phyloP scores from a whole-genome alignment of 495 filamentous ascomycete genomes.

The Evansstolkia leycettana region DNA sequence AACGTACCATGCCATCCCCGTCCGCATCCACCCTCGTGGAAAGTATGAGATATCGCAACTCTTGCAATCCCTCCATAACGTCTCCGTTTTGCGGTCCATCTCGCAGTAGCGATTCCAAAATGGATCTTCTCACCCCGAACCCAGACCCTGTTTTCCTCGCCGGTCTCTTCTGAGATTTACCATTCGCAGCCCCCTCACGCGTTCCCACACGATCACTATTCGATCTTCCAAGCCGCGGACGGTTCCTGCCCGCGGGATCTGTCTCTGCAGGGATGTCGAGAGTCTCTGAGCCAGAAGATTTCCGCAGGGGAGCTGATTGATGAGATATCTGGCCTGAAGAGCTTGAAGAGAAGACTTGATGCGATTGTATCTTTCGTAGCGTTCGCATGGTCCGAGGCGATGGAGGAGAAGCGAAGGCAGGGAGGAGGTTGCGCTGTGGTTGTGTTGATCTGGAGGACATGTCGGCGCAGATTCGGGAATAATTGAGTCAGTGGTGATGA shows the following conservation, averaged over 20 bases:
- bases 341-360: conserved; percentile 34
- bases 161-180: conserved; percentile 33
- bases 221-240: conserved; percentile 45
- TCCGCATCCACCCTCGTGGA: conserved; percentile 71
- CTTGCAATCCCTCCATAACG: conserved; percentile 51
- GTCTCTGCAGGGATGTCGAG: not conserved
- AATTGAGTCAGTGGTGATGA: too few relatives aligned
- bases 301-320: conserved; percentile 16
- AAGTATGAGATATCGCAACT: conserved; percentile 64
- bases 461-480: conserved; percentile 1
- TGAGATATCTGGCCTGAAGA: conserved; percentile 27
- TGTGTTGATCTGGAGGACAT: conserved; percentile 11
- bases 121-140: conserved; percentile 45
- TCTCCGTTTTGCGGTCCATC: conserved; percentile 65
- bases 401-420: conserved; percentile 23
- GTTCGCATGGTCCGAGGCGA: conserved; percentile 37
- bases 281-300: conserved; percentile 12
- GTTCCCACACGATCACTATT: conserved; percentile 60
- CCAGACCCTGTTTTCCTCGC: conserved; percentile 42
- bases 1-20: conserved; percentile 76
- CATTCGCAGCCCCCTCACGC: conserved; percentile 21
- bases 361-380: conserved; percentile 41
- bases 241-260: not conserved
- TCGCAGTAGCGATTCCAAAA: conserved; percentile 50
- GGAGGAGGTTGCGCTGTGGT: conserved; percentile 9